These are phyloP conservation scores for Penicillium argentinense DNA, from an alignment of 495 filamentous ascomycete genomes.

Conservation along the genomic window DNA sequence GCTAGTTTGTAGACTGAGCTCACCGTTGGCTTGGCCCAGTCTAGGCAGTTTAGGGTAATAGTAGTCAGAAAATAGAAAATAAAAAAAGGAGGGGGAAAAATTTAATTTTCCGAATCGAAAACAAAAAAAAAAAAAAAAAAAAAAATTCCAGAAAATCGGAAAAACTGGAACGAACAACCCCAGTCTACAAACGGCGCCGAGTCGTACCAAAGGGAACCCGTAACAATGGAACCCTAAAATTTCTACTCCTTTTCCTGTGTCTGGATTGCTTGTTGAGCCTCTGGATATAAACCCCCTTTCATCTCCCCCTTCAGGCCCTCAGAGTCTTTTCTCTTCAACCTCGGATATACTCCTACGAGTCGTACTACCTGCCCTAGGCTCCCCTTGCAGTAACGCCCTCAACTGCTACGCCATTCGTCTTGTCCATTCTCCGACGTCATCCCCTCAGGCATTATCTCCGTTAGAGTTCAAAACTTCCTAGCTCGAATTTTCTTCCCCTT, in stretches of 20 bases:
- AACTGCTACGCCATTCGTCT: too few relatives aligned
- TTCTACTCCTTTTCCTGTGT: conserved; percentile 13
- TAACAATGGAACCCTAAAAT: conserved; percentile 31
- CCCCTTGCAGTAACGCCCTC: too few relatives aligned
- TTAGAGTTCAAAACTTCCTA: conserved; percentile 11
- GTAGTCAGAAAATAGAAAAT: not conserved
- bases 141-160: conserved; percentile 3
- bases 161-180: conserved; percentile 17
- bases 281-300: conserved; percentile 24
- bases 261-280: conserved; percentile 14
- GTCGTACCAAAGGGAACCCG: conserved; percentile 15
- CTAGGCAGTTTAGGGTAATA: not conserved
- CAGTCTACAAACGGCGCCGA: conserved; percentile 17
- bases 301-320: not conserved
- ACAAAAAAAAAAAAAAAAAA: conserved; percentile 3
- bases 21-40: not conserved
- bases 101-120: conserved; percentile 3
- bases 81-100: conserved; percentile 7
- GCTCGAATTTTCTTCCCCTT: conserved; percentile 11
- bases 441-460: not conserved
- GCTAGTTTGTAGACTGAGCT: too few relatives aligned
- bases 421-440: conserved; percentile 16
- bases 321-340: not conserved
- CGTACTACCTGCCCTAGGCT: too few relatives aligned
- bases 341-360: too few relatives aligned